phyloP scores from a whole-genome alignment of 441 rosid genomes.

The Mallotus japonicus region DNA sequence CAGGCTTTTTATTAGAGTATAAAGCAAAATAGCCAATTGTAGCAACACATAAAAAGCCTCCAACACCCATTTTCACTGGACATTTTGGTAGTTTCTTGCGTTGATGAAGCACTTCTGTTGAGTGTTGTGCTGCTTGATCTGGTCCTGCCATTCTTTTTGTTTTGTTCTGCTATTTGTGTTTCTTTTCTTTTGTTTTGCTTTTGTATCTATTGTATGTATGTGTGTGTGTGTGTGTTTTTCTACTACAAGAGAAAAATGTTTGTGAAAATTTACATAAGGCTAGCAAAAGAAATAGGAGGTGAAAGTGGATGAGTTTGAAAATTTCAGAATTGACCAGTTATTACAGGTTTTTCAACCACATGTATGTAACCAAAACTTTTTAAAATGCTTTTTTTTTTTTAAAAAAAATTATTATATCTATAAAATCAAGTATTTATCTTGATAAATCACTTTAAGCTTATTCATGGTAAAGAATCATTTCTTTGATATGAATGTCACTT shows the following conservation, averaged over 20 bases:
- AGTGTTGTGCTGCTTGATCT: constrained; percentile 32
- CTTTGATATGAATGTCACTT: too few species aligned
- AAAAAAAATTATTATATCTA: too few species aligned
- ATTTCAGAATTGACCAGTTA: neutral
- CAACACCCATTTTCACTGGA: constrained; percentile 36
- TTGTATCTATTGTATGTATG: too few species aligned
- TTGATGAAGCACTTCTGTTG: constrained; percentile 42
- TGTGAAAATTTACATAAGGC: neutral
- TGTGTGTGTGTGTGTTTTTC: too few species aligned
- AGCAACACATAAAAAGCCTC: constrained; percentile 33
- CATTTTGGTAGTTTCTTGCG: constrained; percentile 20
- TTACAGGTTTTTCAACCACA: neutral
- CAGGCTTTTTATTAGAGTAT: constrained; percentile 62
- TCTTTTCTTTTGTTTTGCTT: neutral
- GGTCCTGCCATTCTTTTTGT: constrained; percentile 29
- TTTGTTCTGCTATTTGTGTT: neutral
- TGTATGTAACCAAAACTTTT: too few species aligned
- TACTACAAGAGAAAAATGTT: too few species aligned
- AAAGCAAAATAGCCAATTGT: constrained; percentile 48
- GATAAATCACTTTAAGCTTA: too few species aligned
- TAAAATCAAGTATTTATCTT: too few species aligned
- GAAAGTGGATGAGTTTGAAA: constrained; percentile 7
- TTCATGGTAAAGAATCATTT: too few species aligned
- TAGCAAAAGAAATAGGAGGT: constrained; percentile 11
- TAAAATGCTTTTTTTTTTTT: too few species aligned